Percentiles rank a stretch among this genome's conserved stretches.
Conservation (phyloP, 2,329 filamentous ascomycete species). For the Trichoderma sp. region DNA sequence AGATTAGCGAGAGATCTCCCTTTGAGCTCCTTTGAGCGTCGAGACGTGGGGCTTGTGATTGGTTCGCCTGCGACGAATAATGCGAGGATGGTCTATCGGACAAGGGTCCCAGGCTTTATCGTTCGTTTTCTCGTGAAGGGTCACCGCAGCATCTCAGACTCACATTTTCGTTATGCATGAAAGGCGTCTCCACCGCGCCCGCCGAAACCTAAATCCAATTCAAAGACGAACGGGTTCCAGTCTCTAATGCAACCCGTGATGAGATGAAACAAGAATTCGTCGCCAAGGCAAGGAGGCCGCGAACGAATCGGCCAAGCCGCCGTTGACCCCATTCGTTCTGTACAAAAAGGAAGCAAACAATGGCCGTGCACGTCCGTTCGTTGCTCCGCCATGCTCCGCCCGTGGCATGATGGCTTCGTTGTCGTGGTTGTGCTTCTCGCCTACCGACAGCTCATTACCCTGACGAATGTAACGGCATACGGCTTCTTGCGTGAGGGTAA, state of each 20-base stretch:
- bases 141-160: background rate
- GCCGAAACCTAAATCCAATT: background rate
- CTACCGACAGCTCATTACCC: constrained; percentile 4
- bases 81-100: constrained; percentile 5
- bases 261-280: constrained; percentile 12
- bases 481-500: constrained; percentile 3
- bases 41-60: constrained; percentile 16
- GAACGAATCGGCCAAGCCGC: constrained; percentile 14
- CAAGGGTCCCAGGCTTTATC: background rate
- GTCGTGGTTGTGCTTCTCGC: background rate
- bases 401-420: background rate
- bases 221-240: background rate
- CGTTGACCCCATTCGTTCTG: constrained; percentile 11
- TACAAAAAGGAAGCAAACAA: constrained; percentile 16
- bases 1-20: constrained; percentile 27
- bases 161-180: constrained; percentile 11
- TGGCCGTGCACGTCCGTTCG: constrained; percentile 4
- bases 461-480: constrained; percentile 15
- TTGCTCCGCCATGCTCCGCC: constrained; percentile 8
- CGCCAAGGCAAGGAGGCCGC: constrained; percentile 10
- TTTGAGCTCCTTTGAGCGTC: constrained; percentile 5
- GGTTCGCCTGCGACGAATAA: constrained; percentile 15
- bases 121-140: constrained; percentile 3
- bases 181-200: background rate
- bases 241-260: background rate